These are phyloP conservation scores for Sclerotinia nivalis DNA, from an alignment of 2,329 filamentous ascomycete species.

Conservation along the genomic window DNA sequence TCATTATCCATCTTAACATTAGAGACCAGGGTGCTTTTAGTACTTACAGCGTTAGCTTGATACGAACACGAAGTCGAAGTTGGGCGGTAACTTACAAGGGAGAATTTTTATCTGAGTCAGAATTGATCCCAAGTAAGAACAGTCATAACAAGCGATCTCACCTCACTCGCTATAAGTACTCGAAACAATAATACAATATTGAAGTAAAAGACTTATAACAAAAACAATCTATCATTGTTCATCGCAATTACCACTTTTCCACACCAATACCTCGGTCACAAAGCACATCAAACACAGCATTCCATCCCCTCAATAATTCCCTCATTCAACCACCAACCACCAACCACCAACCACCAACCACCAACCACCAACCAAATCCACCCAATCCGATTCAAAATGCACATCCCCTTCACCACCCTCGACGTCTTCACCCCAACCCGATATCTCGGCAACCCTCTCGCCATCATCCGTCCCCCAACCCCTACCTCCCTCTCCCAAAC, in stretches of 20 bases:
- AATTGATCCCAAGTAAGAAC: background rate
- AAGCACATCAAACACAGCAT: background rate
- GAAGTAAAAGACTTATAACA: background rate
- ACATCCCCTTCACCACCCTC: conserved; percentile 32
- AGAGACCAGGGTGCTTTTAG: background rate
- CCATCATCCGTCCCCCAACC: conserved; percentile 56
- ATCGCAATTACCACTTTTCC: background rate
- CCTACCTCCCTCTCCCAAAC: conserved; percentile 48
- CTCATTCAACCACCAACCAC: background rate
- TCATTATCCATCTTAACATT: background rate
- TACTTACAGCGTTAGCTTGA: background rate
- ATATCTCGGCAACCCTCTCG: conserved; percentile 61
- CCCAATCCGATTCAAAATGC: conserved; percentile 39
- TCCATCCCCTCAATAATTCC: too few species aligned
- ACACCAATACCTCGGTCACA: background rate
- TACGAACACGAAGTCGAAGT: background rate
- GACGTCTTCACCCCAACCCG: conserved; percentile 57
- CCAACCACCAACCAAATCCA: too few species aligned
- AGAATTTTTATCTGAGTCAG: conserved; percentile 5
- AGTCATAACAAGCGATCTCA: background rate
- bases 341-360: too few species aligned
- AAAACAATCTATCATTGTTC: background rate
- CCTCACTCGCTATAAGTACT: background rate
- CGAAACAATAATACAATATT: too few species aligned
- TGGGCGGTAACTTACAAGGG: background rate